Evolutionary conservation across 1,284 basidiomycete genomes (phyloP), one percentile per base, ranked within the genome.

Genomic region (Cryptococcus deneoformans): DNA sequence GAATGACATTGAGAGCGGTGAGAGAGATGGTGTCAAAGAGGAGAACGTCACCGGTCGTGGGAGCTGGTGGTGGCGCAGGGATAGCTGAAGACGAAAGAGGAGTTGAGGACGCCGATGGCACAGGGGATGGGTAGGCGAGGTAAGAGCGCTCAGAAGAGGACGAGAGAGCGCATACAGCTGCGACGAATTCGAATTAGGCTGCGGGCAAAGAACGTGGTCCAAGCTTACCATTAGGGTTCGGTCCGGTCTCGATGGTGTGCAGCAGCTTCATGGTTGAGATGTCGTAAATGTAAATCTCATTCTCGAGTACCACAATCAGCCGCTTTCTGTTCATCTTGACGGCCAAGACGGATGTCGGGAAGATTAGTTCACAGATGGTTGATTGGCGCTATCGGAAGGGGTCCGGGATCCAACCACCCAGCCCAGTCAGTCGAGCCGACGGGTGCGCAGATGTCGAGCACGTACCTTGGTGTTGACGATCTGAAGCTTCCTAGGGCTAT

Each of bases 211-310:
- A 1, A 20, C 7, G 3, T 5, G 29, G 29, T 5, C 5, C 29
- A 56, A 74, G 68, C 77, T 60, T 53, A 92, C 92, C 93, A 73
- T 95, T 88, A 1, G 20, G 92, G 75, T 99, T 99, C 0, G 91
- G 86, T 12, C 90, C 89, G 0, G 95, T 99, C 81, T 99, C 96
- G 57, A 99, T 95, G 50, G 97, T 96, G 76, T 98, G 95, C 46
- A 97, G 79, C 37, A 99, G 83, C 68, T 94, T 89, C 95, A 99
- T 98, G 68, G 97, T 99, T 59, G 89, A 91, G 68, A 99, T 98
- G 73, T 99, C 95, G 73, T 99, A 99, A 57, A 98, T 93, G 80
- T 98, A 99, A 59, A 99, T 96, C 77, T 98, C 92, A 45, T 86
- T 85, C 73, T 97, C 94, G 54, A 99, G 84, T 6, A 99, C 89